These are phyloP conservation scores for Quercus engelmannii DNA, from an alignment of 306 rosid genomes.

Conservation along the genomic window DNA sequence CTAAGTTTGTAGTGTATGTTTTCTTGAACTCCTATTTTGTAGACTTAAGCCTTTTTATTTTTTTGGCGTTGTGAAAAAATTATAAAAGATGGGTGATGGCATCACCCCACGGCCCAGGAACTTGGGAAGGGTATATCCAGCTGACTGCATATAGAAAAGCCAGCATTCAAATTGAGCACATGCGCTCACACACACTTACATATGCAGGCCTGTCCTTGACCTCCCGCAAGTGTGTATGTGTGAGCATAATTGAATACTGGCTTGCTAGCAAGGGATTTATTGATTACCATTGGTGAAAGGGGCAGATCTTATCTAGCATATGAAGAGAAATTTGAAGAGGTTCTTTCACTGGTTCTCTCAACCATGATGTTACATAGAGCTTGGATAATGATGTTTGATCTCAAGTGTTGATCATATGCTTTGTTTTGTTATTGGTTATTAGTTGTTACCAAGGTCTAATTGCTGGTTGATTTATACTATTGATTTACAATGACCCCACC, in stretches of 20 bases:
- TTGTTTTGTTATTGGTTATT: neutral
- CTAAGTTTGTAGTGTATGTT: slow-evolving; percentile 52
- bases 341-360: neutral
- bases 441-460: no score
- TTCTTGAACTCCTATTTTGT: slow-evolving; percentile 15
- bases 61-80: no score
- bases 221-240: neutral
- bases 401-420: neutral
- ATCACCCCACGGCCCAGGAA: no score
- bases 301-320: neutral
- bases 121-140: no score
- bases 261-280: neutral
- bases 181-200: neutral
- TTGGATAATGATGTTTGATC: neutral
- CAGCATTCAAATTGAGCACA: neutral
- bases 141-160: no score
- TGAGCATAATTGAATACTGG: neutral
- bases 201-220: neutral
- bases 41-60: neutral
- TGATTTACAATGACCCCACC: neutral
- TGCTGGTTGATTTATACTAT: neutral
- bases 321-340: neutral
- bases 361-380: neutral
- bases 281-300: neutral
- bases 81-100: no score